A percentile compares a stretch with the other conserved stretches of the same genome.
phyloP scores from a whole-genome alignment of 805 yeast genomes.

The Schwanniomyces polymorphus region DNA sequence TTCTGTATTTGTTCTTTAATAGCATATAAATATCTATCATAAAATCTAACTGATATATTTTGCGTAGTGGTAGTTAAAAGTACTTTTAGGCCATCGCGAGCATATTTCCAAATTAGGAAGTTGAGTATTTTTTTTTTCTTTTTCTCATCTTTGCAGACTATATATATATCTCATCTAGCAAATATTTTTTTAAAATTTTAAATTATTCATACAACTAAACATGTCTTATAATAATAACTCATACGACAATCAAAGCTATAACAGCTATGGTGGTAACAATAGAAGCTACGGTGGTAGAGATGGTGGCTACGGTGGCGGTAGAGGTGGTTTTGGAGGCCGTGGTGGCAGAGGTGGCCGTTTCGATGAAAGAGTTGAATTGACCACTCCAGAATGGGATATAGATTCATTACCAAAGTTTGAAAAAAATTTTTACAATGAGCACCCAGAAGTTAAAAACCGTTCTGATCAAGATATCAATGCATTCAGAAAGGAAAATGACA shows the following conservation, averaged over 20 bases:
- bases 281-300: slow-evolving; percentile 21
- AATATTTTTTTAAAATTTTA: slow-evolving; percentile 5
- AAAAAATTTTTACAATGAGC: slow-evolving; percentile 91
- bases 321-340: slow-evolving; percentile 31
- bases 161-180: slow-evolving; percentile 1
- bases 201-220: slow-evolving; percentile 4
- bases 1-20: slow-evolving; percentile 1
- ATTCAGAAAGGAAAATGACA: slow-evolving; percentile 82
- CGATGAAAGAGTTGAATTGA: slow-evolving; percentile 49
- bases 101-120: slow-evolving; percentile 9
- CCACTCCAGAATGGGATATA: slow-evolving; percentile 79
- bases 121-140: slow-evolving; percentile 8
- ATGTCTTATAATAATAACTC: slow-evolving; percentile 48
- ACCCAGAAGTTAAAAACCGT: slow-evolving; percentile 73
- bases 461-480: slow-evolving; percentile 66
- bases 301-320: slow-evolving; percentile 34
- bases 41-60: background rate
- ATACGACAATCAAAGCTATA: slow-evolving; percentile 19
- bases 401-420: slow-evolving; percentile 83
- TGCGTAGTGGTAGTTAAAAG: background rate
- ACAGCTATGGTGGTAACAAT: slow-evolving; percentile 35
- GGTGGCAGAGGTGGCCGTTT: slow-evolving; percentile 33
- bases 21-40: slow-evolving; percentile 2
- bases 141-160: slow-evolving; percentile 3
- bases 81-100: background rate